Conservation (phyloP, 257 asterid genomes). For the Vinca minor region DNA sequence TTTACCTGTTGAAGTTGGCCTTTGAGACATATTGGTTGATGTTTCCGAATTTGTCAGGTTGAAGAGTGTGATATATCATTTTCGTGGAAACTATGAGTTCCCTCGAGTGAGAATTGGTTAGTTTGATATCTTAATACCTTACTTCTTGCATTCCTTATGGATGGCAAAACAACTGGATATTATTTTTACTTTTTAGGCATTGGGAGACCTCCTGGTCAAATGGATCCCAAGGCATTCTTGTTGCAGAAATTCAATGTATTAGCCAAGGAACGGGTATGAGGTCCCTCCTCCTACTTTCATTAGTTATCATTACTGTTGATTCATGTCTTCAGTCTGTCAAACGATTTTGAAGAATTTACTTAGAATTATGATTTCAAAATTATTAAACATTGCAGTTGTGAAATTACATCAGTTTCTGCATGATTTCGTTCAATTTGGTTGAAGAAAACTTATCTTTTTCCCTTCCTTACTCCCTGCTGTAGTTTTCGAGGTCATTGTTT, state of each 20-base stretch:
- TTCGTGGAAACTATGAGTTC: constrained; percentile 71
- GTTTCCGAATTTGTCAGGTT: constrained; percentile 34
- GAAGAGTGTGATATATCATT: constrained; percentile 69
- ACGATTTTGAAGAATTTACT: neutral
- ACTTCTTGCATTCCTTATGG: no score
- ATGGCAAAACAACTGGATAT: constrained; percentile 7
- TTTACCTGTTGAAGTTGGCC: neutral
- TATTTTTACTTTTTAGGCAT: constrained; percentile 61
- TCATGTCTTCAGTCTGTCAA: neutral
- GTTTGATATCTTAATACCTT: no score
- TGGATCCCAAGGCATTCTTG: constrained; percentile 94
- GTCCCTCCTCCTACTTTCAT: constrained; percentile 10
- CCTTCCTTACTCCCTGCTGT: neutral
- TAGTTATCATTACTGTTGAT: constrained; percentile 2
- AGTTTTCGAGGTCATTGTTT: neutral
- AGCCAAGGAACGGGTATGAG: constrained; percentile 71
- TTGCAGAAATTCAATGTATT: constrained; percentile 76
- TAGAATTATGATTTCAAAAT: neutral
- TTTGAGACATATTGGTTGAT: neutral
- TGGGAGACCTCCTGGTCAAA: constrained; percentile 92
- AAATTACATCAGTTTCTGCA: neutral
- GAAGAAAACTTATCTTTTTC: neutral
- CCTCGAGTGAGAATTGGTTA: constrained; percentile 92
- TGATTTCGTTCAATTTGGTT: neutral
- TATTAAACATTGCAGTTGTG: neutral